Conservation (phyloP, 805 yeast species). For the Saccharomycopsis oosterbeekiorum region DNA sequence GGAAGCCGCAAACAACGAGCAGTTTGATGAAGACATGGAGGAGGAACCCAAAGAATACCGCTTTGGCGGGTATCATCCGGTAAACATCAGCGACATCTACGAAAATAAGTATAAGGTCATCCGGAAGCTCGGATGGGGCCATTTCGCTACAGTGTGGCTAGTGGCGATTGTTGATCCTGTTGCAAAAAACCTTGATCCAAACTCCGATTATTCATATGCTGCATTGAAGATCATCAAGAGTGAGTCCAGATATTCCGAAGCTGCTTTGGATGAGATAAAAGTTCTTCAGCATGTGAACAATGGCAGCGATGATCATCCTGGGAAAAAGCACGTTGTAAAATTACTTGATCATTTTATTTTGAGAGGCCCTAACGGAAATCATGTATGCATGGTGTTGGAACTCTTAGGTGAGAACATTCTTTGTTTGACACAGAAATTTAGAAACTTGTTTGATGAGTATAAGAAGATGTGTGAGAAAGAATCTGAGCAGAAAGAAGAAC, state of each 20-base stretch:
- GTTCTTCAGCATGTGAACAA: slow-evolving; percentile 58
- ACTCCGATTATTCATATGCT: slow-evolving; percentile 39
- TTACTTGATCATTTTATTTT: slow-evolving; percentile 79
- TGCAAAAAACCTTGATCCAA: slow-evolving; percentile 19
- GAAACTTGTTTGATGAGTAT: slow-evolving; percentile 26
- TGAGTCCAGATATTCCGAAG: slow-evolving; percentile 83
- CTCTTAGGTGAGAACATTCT: slow-evolving; percentile 89
- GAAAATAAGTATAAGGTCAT: slow-evolving; percentile 62
- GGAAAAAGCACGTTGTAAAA: slow-evolving; percentile 71
- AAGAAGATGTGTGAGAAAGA: slow-evolving; percentile 1
- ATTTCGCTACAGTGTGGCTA: slow-evolving; percentile 91
- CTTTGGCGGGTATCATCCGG: slow-evolving; percentile 95
- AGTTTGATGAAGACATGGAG: slow-evolving; percentile 43
- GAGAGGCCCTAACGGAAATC: slow-evolving; percentile 83
- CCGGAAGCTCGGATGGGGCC: slow-evolving; percentile 98
- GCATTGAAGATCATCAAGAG: slow-evolving; percentile 92
- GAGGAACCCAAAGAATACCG: slow-evolving; percentile 80
- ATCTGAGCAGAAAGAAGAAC: background rate
- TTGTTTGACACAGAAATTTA: slow-evolving; percentile 65
- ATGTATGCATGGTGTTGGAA: slow-evolving; percentile 95
- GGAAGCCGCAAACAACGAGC: slow-evolving; percentile 29
- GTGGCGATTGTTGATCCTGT: slow-evolving; percentile 50
- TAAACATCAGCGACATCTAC: slow-evolving; percentile 75
- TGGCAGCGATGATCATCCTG: slow-evolving; percentile 60
- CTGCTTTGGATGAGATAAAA: slow-evolving; percentile 89